phyloP scores from a whole-genome alignment of 768 basidiomycete species.

The Amanita molliuscula region DNA sequence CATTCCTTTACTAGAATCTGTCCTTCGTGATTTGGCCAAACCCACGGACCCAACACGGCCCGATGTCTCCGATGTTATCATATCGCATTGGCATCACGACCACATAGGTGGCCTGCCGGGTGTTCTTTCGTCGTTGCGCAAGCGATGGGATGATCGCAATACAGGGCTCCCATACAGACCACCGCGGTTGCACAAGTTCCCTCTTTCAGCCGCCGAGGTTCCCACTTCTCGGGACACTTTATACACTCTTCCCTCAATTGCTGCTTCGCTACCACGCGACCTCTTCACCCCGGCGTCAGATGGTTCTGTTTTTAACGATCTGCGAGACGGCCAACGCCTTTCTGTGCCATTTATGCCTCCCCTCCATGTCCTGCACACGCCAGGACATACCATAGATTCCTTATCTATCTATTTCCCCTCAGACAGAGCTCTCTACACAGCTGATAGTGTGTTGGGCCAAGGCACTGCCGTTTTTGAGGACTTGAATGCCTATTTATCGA shows the following conservation, averaged over 20 bases:
- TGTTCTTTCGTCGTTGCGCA: slow-evolving; percentile 56
- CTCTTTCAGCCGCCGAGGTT: slow-evolving; percentile 18
- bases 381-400: slow-evolving; percentile 87
- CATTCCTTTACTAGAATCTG: slow-evolving; percentile 51
- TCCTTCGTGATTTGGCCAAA: slow-evolving; percentile 32
- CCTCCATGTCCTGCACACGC: slow-evolving; percentile 70
- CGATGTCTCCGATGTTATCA: slow-evolving; percentile 78
- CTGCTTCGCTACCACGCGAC: slow-evolving; percentile 30
- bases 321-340: slow-evolving; percentile 38
- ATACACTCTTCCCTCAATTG: slow-evolving; percentile 27
- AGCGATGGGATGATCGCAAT: slow-evolving; percentile 49
- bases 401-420: slow-evolving; percentile 60
- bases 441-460: slow-evolving; percentile 85
- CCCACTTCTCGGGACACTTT: slow-evolving; percentile 16
- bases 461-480: slow-evolving; percentile 88
- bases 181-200: slow-evolving; percentile 72
- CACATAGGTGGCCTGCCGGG: slow-evolving; percentile 70
- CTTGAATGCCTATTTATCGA: slow-evolving; percentile 56
- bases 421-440: slow-evolving; percentile 77
- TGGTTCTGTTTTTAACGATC: slow-evolving; percentile 43
- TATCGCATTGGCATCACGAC: slow-evolving; percentile 88
- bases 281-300: slow-evolving; percentile 33
- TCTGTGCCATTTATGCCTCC: slow-evolving; percentile 26
- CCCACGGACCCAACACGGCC: slow-evolving; percentile 29
- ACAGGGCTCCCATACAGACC: slow-evolving; percentile 40